Base-by-base conservation (phyloP, 768 basidiomycete species). In the Agaricus subrufescens region DNA sequence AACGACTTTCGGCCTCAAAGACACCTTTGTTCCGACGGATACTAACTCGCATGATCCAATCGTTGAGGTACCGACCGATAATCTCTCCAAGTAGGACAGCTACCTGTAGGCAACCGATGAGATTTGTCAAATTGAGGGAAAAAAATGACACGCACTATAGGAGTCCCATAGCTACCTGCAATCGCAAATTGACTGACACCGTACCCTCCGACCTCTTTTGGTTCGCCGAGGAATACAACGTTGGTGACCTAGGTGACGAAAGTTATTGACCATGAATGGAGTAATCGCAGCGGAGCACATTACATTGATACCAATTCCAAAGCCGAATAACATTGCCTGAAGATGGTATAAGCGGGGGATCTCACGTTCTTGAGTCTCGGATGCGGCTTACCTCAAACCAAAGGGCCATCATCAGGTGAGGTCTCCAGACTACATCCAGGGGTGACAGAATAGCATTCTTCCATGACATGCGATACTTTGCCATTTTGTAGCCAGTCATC, bases 371-470 rank as follows among this genome's bases (percentile, higher is more conserved):
- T 80, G 85, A 25, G 2, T 12, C 71, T 1, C 9, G n/a, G n/a
- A 4, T 25, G 26, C 19, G 19, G 19, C 84, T 62, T 23, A 87
- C 74, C 45, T 74, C 75, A 37, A 86, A 67, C 9, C 77, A 75
- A 3, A 77, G 68, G 7, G 73, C 58, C 39, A 81, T 62, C 4
- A 77, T 72, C 42, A 78, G 8, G 71, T 67, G 19, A 80, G 64
- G 26, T 76, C 76, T 40, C 87, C 83, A 65, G 85, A 85, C 62
- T 80, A 88, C 72, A 83, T 75, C 1, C 84, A 84, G 58, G 14
- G 40, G 42, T 10, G n/a, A 29, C 15, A 60, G 14, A 39, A 39
- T 37, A 4, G 43, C 51, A 25, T 58, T 9, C 45, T 14, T 27
- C 44, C 54, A 2, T 25, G 51, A 52, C 52, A 31, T n/a, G 46